Conservation (phyloP, 2,329 filamentous ascomycete species). For the Fusarium sp. region DNA sequence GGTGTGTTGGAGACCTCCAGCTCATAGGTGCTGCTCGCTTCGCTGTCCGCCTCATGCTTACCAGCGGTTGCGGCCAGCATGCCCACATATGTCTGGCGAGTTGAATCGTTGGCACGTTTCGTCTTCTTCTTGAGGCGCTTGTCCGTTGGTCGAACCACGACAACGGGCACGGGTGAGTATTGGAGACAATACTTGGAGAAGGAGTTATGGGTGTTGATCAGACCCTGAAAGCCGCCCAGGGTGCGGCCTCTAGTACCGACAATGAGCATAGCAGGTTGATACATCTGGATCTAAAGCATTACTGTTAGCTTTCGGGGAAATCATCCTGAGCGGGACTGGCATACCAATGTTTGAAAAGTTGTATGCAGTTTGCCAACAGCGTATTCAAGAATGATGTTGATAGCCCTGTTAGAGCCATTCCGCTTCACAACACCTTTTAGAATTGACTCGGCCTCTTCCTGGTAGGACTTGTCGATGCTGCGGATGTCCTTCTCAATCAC, state of each 20-base stretch:
- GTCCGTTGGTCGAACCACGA: slow-evolving; percentile 88
- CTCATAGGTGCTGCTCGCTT: slow-evolving; percentile 65
- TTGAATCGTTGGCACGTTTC: slow-evolving; percentile 83
- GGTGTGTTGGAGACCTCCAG: slow-evolving; percentile 66
- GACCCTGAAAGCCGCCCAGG: slow-evolving; percentile 85
- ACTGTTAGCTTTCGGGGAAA: slow-evolving; percentile 9
- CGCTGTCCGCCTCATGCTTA: slow-evolving; percentile 69
- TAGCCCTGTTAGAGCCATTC: slow-evolving; percentile 82
- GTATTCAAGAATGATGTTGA: slow-evolving; percentile 88
- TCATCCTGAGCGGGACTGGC: slow-evolving; percentile 39
- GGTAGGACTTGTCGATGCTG: slow-evolving; percentile 77
- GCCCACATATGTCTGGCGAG: slow-evolving; percentile 79
- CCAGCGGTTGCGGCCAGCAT: slow-evolving; percentile 76
- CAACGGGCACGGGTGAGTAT: slow-evolving; percentile 91
- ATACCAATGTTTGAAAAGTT: slow-evolving; percentile 89
- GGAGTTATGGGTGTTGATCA: slow-evolving; percentile 82
- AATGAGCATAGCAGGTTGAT: slow-evolving; percentile 90
- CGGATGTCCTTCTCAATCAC: slow-evolving; percentile 88
- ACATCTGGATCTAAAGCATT: slow-evolving; percentile 80
- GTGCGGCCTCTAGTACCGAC: slow-evolving; percentile 90
- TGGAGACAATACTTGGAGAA: slow-evolving; percentile 96
- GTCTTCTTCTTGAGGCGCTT: slow-evolving; percentile 91
- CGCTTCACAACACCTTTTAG: slow-evolving; percentile 83
- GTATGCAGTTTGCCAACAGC: slow-evolving; percentile 90
- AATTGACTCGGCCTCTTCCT: slow-evolving; percentile 78